Conservation (phyloP, 345 rosid genomes). For the Cardamine resedifolia region DNA sequence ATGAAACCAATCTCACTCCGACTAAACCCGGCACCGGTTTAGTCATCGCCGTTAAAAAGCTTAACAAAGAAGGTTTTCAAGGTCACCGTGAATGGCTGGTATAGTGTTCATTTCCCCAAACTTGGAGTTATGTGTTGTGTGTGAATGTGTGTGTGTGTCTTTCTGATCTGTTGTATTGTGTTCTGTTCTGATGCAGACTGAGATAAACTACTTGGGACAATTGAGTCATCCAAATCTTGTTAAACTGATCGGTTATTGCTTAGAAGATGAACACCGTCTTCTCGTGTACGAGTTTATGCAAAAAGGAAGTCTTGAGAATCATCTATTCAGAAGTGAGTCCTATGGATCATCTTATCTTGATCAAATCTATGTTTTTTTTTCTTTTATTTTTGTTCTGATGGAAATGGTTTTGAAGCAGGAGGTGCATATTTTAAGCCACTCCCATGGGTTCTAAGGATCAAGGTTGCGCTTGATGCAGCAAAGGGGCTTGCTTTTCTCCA, state of each 20-base stretch:
- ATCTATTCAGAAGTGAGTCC: slow-evolving; percentile 84
- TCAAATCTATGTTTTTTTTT: not conserved
- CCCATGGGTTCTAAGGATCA: slow-evolving; percentile 81
- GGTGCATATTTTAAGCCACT: slow-evolving; percentile 76
- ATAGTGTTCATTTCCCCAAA: slow-evolving; percentile 32
- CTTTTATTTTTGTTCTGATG: slow-evolving; percentile 6
- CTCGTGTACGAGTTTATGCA: slow-evolving; percentile 96
- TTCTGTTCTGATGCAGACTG: slow-evolving; percentile 54
- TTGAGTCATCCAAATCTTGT: slow-evolving; percentile 85
- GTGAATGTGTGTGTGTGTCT: slow-evolving; percentile 6
- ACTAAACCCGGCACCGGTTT: slow-evolving; percentile 83
- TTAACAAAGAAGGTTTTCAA: slow-evolving; percentile 85
- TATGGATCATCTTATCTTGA: not conserved
- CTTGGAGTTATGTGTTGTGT: not conserved
- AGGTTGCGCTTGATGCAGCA: slow-evolving; percentile 92
- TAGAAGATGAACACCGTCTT: slow-evolving; percentile 92
- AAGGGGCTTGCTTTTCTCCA: slow-evolving; percentile 94
- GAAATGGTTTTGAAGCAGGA: slow-evolving; percentile 48
- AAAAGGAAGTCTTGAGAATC: slow-evolving; percentile 95
- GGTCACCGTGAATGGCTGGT: slow-evolving; percentile 99
- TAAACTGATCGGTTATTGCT: slow-evolving; percentile 82
- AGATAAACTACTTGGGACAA: slow-evolving; percentile 82
- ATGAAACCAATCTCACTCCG: slow-evolving; percentile 64
- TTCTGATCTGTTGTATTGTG: slow-evolving; percentile 2
- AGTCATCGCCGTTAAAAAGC: slow-evolving; percentile 87